phyloP scores from a whole-genome alignment of 2,329 filamentous ascomycete genomes.

The Colletotrichum cereale region DNA sequence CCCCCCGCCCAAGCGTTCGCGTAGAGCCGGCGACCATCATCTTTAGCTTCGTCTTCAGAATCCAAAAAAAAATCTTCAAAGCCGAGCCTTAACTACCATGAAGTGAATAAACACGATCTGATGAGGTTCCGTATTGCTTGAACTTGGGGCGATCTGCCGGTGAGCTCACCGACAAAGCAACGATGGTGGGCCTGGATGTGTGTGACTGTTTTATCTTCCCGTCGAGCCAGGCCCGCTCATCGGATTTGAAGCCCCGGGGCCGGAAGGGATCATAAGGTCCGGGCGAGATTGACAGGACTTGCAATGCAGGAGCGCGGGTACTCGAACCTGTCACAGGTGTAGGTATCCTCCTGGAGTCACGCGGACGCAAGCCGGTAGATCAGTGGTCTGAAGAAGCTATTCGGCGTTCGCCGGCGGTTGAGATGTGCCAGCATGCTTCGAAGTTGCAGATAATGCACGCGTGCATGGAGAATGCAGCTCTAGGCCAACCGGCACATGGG shows the following conservation, averaged over 20 bases:
- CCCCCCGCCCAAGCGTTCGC: constrained; percentile 20
- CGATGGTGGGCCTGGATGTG: no score
- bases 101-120: neutral
- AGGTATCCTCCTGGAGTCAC: neutral
- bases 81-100: neutral
- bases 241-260: neutral
- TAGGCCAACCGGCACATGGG: constrained; percentile 12
- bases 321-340: neutral
- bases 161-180: neutral
- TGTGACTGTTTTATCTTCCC: no score
- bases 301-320: neutral
- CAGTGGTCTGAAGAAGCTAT: neutral
- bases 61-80: no score
- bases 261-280: neutral
- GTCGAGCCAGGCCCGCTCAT: neutral
- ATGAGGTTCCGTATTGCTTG: no score
- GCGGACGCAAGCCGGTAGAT: neutral
- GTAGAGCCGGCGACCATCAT: constrained; percentile 1
- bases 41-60: neutral
- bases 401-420: no score
- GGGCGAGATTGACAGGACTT: neutral
- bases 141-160: no score
- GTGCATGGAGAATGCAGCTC: constrained; percentile 2
- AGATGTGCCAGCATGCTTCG: neutral
- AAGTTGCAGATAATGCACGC: neutral